Evolutionary conservation across 2,329 filamentous ascomycete species (phyloP).

Genomic region (Furcasterigmium sp.): DNA sequence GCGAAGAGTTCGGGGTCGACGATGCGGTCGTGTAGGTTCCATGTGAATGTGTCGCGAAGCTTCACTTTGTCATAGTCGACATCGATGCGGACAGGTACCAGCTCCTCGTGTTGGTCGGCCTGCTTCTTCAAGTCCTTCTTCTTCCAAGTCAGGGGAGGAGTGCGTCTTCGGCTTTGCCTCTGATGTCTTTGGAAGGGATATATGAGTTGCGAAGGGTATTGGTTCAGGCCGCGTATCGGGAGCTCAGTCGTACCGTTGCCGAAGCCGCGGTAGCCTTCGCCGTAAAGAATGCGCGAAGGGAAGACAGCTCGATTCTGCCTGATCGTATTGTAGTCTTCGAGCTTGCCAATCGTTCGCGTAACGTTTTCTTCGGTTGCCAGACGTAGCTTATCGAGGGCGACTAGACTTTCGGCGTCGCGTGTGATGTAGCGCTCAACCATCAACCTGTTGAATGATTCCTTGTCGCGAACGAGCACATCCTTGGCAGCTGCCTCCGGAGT

Average conservation of each 20-base stretch:
- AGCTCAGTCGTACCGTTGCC: constrained; percentile 80
- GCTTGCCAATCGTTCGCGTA: constrained; percentile 59
- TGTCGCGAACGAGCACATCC: constrained; percentile 42
- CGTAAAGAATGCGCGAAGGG: constrained; percentile 54
- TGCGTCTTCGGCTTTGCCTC: constrained; percentile 70
- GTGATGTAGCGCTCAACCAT: constrained; percentile 49
- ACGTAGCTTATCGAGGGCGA: constrained; percentile 44
- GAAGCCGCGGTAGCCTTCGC: constrained; percentile 78
- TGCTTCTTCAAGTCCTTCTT: constrained; percentile 80
- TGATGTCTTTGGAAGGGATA: constrained; percentile 70
- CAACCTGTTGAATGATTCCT: constrained; percentile 48
- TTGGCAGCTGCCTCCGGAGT: constrained; percentile 10
- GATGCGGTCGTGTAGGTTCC: constrained; percentile 92
- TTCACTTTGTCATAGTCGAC: constrained; percentile 95
- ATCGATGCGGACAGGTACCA: constrained; percentile 86
- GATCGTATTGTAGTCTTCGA: constrained; percentile 63
- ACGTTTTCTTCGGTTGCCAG: constrained; percentile 52
- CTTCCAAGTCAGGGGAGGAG: constrained; percentile 66
- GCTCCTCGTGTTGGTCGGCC: constrained; percentile 83
- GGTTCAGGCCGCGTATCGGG: constrained; percentile 9
- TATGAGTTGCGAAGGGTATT: constrained; percentile 40
- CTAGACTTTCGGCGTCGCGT: constrained; percentile 49
- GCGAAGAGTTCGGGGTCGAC: constrained; percentile 78
- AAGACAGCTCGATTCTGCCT: constrained; percentile 50
- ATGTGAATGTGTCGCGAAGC: constrained; percentile 94